Base-by-base conservation (phyloP, 768 basidiomycete genomes). In the Auriscalpium microsporum region DNA sequence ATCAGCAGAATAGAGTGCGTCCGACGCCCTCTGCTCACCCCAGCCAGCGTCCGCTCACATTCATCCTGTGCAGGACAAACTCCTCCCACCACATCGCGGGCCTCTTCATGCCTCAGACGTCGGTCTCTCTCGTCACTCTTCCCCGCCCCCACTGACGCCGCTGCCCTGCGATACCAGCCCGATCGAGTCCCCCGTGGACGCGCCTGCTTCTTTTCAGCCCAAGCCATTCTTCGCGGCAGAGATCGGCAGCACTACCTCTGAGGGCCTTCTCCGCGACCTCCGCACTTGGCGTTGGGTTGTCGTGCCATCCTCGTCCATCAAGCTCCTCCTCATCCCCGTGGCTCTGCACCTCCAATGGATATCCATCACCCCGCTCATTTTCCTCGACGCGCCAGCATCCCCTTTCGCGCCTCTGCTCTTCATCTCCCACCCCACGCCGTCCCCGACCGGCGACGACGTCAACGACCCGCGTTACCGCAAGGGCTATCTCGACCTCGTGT, bases 351-450 rank as follows among this genome's bases (percentile, higher is more conserved):
- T 74, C 11, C 84, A 83, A 64, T 87, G 89, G 85, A 75, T 83
- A 50, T 44, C 83, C 11, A 61, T 81, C 21, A 67, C 73, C 0
- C 73, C 77, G 28, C 76, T 75, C 58, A 58, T 85, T 50, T 69
- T 76, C 1, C 68, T 78, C 0, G 74, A 67, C 42, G 57, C 79
- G 5, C 61, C 53, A 1, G 11, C 74, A 14, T 97, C 96, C 66
- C 93, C 91, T 1, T 88, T 96, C 64, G 72, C 73, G 1, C 74
- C 78, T 9, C 60, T 94, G 21, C 75, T 98, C 60, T 80, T 87
- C 60, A 75, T 94, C 53, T 86, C 90, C 10, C 73, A 88, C 60
- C 78, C 62, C n/a, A 56, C 88, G 35, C 72, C 81, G 10, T 69
- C 70, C 3, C 78, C 83, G 0, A 65, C 75, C 5, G 70, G 73